phyloP scores from a whole-genome alignment of 352 stramenopile species.

The Phytophthora pseudosyringae region DNA sequence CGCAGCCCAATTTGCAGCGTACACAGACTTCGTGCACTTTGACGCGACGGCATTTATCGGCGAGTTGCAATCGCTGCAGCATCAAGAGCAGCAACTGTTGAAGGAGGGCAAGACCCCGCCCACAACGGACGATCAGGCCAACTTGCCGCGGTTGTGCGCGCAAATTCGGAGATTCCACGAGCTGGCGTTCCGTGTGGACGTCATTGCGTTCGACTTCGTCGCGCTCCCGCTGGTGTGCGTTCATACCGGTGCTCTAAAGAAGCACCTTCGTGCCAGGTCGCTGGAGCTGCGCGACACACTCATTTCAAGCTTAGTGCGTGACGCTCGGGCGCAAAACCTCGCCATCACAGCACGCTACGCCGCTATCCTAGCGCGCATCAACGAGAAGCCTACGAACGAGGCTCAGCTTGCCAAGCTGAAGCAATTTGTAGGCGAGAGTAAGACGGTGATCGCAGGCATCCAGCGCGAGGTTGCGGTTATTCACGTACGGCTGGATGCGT shows the following conservation, averaged over 20 bases:
- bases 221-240: constrained; percentile 86
- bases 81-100: constrained; percentile 41
- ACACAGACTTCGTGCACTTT: constrained; percentile 84
- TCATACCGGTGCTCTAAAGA: constrained; percentile 68
- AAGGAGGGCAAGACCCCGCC: constrained; percentile 25
- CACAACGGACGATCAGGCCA: constrained; percentile 27
- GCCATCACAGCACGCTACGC: constrained; percentile 91
- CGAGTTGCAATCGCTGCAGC: constrained; percentile 52
- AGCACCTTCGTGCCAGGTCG: constrained; percentile 70
- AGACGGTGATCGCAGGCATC: constrained; percentile 76
- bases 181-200: constrained; percentile 62
- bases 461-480: constrained; percentile 80
- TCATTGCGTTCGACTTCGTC: constrained; percentile 75
- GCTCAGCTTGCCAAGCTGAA: constrained; percentile 90
- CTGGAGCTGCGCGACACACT: constrained; percentile 78
- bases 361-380: constrained; percentile 88
- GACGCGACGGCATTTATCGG: constrained; percentile 79
- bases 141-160: constrained; percentile 56
- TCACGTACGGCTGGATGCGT: constrained; percentile 69
- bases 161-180: constrained; percentile 85
- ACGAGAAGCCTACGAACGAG: constrained; percentile 93
- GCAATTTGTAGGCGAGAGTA: constrained; percentile 88
- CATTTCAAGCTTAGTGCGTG: constrained; percentile 81
- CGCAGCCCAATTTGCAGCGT: constrained; percentile 74
- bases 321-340: constrained; percentile 84